Conservation (phyloP, 1,284 basidiomycete genomes). For the Cryptococcus sp. region DNA sequence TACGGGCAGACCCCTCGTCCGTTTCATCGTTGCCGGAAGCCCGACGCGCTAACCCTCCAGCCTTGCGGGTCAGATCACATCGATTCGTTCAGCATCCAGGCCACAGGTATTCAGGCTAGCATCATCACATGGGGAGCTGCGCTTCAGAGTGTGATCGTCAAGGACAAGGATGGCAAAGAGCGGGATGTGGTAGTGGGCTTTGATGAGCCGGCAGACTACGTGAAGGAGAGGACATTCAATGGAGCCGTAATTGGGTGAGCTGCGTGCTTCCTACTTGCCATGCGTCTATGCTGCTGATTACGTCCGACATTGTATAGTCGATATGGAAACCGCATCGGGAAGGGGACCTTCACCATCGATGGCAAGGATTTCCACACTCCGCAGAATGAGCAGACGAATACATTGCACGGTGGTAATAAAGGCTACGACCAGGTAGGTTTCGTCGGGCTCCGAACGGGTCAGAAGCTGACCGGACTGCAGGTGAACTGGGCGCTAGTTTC, state of each 20-base stretch:
- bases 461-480: no score
- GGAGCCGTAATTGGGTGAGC: slow-evolving; percentile 5
- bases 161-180: slow-evolving; percentile 1
- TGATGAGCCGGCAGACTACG: slow-evolving; percentile 3
- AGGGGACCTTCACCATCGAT: slow-evolving; percentile 4
- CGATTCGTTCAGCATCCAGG: background rate
- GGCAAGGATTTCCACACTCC: slow-evolving; percentile 1
- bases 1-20: no score
- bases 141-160: slow-evolving; percentile 2
- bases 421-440: slow-evolving; percentile 1
- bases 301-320: background rate
- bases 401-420: slow-evolving; percentile 5
- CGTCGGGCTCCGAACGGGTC: background rate
- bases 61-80: no score
- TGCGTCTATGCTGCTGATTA: background rate
- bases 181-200: slow-evolving; percentile 5
- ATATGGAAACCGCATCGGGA: slow-evolving; percentile 4
- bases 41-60: no score
- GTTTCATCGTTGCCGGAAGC: no score
- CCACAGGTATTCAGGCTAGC: background rate
- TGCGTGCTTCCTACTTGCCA: background rate
- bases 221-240: slow-evolving; percentile 4
- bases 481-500: background rate
- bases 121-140: slow-evolving; percentile 5
- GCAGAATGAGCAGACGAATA: slow-evolving; percentile 4